Base-by-base conservation (phyloP, 176 grass and related monocot genomes). In the Oryza glaberrima region DNA sequence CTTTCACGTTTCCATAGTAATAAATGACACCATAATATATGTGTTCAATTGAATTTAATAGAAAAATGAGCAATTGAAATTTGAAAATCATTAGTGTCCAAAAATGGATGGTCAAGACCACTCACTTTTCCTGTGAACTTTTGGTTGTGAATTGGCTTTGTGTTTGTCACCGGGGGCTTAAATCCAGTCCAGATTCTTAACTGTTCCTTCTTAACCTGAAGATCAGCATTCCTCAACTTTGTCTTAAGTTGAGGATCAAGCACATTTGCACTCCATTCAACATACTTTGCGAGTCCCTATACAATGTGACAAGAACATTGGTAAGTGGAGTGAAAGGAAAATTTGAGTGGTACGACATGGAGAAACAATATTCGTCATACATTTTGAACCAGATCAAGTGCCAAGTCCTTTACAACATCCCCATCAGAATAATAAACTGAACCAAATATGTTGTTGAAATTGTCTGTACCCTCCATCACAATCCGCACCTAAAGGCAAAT, bases 221-320 rank as follows among this genome's bases (percentile, higher is more conserved):
- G 96, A 52, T 98, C 93, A 43, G 96, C 90, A 45, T 88, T 80
- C 75, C 96, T 99, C 60, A 99, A 45, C 78, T 89, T 93, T 81
- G 87, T 90, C 70, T 99, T 99, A n/a, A 85, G 88, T 77, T 99
- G 93, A 88, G 92, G 86, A 49, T 99, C 96, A 87, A 99, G 91
- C 96, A 99, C 94, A 65, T 90, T 96, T 19, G 91, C 93, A 85
- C 96, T 99, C 96, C 96, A 99, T 49, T 99, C 96, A 3, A 99
- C 96, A 91, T 90, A 96, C 69, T 99, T 99, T 73, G 96, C 93
- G 81, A 94, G 86, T 71, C 96, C 96, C 93, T 99, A 75, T 66
- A 77, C 34, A 56, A 66, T 69, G 38, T 65, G 63, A 46, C 11
- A 81, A 54, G 63, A 76, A 30, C 76, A 46, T 41, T 66, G 17